Base-by-base conservation (phyloP, 2,329 filamentous ascomycete genomes). In the Ramularia endophylla region DNA sequence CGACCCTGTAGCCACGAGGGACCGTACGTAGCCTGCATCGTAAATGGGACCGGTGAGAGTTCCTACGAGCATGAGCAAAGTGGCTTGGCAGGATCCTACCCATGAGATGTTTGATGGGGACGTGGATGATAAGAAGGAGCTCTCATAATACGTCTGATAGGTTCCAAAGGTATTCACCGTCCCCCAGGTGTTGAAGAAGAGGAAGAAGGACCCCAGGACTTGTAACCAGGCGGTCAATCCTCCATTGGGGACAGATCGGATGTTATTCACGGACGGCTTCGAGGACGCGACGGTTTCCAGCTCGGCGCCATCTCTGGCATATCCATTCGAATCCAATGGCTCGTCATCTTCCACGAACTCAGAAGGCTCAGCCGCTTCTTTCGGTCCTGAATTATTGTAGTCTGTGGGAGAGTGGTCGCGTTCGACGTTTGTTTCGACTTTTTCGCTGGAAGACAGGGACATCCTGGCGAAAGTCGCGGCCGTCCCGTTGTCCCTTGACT, bases 51-150 rank as follows among this genome's bases (percentile, higher is more conserved):
- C 71, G 2, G 67, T 63, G 7, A 72, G 39, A 4, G 65, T 61
- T 20, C 70, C 71, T 8, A 70, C 59, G 9, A 71, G 45, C 40
- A 72, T 58, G 9, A 74, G 59, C n/a, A 71, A 59, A 37, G 70
- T 67, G 12, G 65, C 64, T 54, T 73, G 69, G n/a, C 72, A 59
- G 7, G 64, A 66, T 13, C 70, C 70, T 43, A 74, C 69, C 70
- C 71, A 73, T 25, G 69, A 66, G 38, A 74, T 71, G 9, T 63
- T 54, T 2, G 67, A 71, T 1, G 69, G 59, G 3, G 52, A 60
- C 1, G 61, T 60, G 5, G 42, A 44, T 4, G 57, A 52, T 2
- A 73, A 62, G 4, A 70, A 56, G 4, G 57, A 58, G 12, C 57
- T 60, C 43, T 70, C 63, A 50, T 73, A 73, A 53, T 68, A 73